Base-by-base conservation (phyloP, 345 rosid species). In the Trapa incisa region DNA sequence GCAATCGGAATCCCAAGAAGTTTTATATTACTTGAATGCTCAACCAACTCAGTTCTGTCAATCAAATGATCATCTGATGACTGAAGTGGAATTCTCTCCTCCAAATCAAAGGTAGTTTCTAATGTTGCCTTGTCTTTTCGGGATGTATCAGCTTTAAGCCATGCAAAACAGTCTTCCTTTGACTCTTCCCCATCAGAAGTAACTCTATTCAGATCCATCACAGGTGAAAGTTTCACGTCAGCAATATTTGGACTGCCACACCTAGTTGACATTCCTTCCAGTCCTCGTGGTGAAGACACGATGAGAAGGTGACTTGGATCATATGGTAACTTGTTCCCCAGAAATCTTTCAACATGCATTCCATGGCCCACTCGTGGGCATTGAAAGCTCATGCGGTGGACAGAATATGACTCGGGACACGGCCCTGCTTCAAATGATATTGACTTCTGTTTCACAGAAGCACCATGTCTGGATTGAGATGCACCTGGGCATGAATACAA, bases 381-480 rank as follows among this genome's bases (percentile, higher is more conserved):
- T 61, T 72, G 81, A 63, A 78, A 71, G 72, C 71, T 79, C 74
- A 76, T 76, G 76, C 74, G 80, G 74, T 71, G 71, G 58, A 84
- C 65, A 45, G 80, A 82, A 38, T 86, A 77, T 15, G 85, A 80
- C 72, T 73, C 82, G 71, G 81, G 70, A 83, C 63, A 76, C 5
- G 87, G 82, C 67, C 62, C 81, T 47, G 68, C 45, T 75, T 85
- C 91, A 72, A 45, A 81, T 22, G 86, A 64, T 61, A 81, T 52
- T 13, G 87, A 67, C 74, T 70, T 86, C 81, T 84, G 91, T 79
- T 67, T 81, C 75, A 85, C 77, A 78, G 80, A 78, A 75, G 70
- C 70, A 67, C 68, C 71, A 74, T 78, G 77, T 61, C 81, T 87
- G 58, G 83, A 89, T 80, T 83, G 83, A 74, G 86, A 67, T 58